Base-by-base conservation (phyloP, 1,284 basidiomycete genomes). In the Papiliotrema laurentii region DNA sequence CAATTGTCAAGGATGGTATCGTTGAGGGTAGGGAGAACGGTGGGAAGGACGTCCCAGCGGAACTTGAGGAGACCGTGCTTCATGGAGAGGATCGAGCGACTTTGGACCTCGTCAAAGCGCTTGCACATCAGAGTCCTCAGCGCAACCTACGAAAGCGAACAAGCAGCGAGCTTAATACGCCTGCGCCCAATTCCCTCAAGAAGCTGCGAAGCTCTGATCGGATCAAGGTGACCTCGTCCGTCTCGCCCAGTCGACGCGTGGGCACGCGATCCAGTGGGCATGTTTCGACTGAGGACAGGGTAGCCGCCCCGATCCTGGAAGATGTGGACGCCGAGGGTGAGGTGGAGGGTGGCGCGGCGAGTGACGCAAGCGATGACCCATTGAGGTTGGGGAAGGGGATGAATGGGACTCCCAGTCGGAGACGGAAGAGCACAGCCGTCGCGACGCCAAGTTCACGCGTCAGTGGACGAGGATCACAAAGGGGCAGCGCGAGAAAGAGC, bases 71-170 rank as follows among this genome's bases (percentile, higher is more conserved):
- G 3, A 46, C 49, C 37, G 35, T 65, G 26, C 38, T 51, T 2
- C 47, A 53, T 5, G 69, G 66, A 2, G 54, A 68, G 53, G 66
- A 67, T 52, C 51, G 56, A 43, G 66, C 65, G 27, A 69, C 67
- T 5, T 54, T 67, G 5, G 61, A 59, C 14, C 60, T 68, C 14
- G 64, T 69, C 11, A 63, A 66, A 4, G 59, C 60, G 4, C 46
- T 69, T 19, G 51, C 64, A 2, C 43, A 40, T 1, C 45, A 45
- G 2, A 56, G 53, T 14, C 63, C 65, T 2, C 50, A 49, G 11
- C 51, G 68, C 21, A 55, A 35, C 25, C 51, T 72, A n/a, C 49
- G 69, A 18, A 59, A 60, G 24, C 56, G 67, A 6, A 38, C 45
- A 11, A 47, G 27, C 25, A 47, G 50, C 5, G 46, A 47, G 46